Base-by-base conservation (phyloP, 73 alveolate species). In the Tetrahymena elliotti region DNA sequence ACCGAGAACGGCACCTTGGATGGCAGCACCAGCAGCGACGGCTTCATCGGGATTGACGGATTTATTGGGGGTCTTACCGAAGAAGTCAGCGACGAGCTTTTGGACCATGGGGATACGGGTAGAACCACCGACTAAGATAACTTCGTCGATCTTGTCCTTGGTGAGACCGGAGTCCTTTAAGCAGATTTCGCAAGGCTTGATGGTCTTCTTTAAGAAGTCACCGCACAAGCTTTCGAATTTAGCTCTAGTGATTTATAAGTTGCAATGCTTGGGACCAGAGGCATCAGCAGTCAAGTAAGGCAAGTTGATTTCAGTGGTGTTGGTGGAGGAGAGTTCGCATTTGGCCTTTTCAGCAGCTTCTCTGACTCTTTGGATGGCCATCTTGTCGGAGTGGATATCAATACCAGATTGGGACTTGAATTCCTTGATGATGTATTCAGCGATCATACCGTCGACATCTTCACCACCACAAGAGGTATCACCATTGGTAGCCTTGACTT, bases 1-100 rank as follows among this genome's bases (percentile, higher is more conserved):
- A 93, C 97, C 97, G 96, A 99, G 96, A 88, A 98, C 99, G 52
- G 99, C 99, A 22, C 99, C 99, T 96, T 97, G 97, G 93, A 99
- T 97, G n/a, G 99, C 99, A 33, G 99, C 99, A n/a, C 99, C 99
- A 95, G 95, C 94, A 24, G 99, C 99, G 83, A 99, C 99, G 82
- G 99, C 99, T 94, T 99, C 99, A 94, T 99, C 99, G 4, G 99
- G 99, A 93, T 97, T 98, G 92, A 97, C 97, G 95, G 96, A 97
- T 94, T 96, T 96, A 93, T 96, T 98, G 96, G 95, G 99, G 52
- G 94, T 95, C 97, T 97, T 97, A 33, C 98, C 99, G 96, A 93
- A 96, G 98, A 99, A 96, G 95, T 96, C 97, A 96, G 98, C 96
- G 38, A 99, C 99, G 53, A 97, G 92, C 94, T 97, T 97, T 95